These are phyloP conservation scores for Oryza nivara DNA, from an alignment of 176 grass and related monocot genomes.

Conservation along the genomic window DNA sequence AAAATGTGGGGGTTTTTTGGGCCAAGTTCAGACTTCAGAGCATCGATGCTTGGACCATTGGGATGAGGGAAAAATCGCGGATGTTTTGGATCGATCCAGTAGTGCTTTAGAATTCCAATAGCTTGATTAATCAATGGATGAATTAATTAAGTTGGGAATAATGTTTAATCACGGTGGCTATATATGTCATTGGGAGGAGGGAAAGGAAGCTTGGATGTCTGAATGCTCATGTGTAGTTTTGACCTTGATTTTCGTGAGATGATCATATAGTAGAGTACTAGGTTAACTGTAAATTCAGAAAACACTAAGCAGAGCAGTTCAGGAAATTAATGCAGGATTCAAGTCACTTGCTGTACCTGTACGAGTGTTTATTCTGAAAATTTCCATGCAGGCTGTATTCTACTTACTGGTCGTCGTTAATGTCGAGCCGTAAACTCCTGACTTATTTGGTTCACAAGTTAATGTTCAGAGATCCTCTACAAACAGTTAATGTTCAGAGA, in stretches of 20 bases:
- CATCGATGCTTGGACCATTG: not conserved
- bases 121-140: conserved; percentile 10
- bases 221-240: conserved; percentile 20
- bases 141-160: not conserved
- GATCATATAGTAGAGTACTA: not conserved
- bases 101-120: not conserved
- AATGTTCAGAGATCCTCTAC: not conserved
- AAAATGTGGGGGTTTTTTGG: not conserved
- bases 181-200: not conserved
- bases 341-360: not conserved
- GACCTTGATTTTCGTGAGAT: conserved; percentile 41
- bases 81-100: conserved; percentile 12
- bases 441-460: not conserved
- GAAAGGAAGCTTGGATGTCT: conserved; percentile 6
- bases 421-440: not conserved
- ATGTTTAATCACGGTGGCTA: not conserved
- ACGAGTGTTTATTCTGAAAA: not conserved
- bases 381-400: not conserved
- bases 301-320: conserved; percentile 2
- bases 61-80: not conserved
- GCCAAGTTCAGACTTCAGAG: not conserved
- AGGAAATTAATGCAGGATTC: conserved; percentile 33
- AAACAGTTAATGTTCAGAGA: not conserved
- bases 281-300: not conserved
- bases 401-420: not conserved